Conservation (phyloP, 2,329 filamentous ascomycete species). For the Paramyrothecium sp. region DNA sequence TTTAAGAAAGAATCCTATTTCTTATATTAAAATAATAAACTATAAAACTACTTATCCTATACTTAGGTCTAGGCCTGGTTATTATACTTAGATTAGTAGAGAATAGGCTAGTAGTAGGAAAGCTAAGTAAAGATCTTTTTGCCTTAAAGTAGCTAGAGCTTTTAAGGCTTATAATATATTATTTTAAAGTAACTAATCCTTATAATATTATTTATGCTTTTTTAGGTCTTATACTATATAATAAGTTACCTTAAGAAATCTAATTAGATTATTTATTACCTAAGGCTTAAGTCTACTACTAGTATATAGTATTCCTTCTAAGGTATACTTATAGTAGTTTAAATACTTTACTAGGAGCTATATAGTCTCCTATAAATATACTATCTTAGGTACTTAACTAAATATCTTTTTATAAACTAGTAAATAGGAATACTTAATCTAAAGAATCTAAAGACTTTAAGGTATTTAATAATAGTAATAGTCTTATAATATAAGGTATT, state of each 20-base stretch:
- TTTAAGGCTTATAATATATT: neutral
- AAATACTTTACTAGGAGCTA: neutral
- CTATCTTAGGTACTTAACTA: neutral
- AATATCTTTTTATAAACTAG: neutral
- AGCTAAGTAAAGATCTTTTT: too few relatives aligned
- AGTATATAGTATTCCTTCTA: neutral
- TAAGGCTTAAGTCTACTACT: neutral
- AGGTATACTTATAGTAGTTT: neutral
- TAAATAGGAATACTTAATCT: neutral
- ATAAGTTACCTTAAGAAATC: neutral
- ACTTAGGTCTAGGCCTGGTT: too few relatives aligned
- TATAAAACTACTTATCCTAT: too few relatives aligned
- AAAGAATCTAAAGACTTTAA: neutral
- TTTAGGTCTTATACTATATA: neutral
- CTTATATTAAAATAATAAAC: too few relatives aligned
- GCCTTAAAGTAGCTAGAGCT: neutral
- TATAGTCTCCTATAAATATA: neutral
- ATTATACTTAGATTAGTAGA: too few relatives aligned
- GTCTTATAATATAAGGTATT: neutral
- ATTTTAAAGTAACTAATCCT: neutral
- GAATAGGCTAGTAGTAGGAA: too few relatives aligned
- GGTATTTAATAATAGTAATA: neutral
- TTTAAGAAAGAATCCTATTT: too few relatives aligned
- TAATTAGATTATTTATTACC: neutral
- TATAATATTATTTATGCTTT: neutral